These are phyloP conservation scores for Somion occarium DNA, from an alignment of 1,284 basidiomycete species.

Conservation along the genomic window DNA sequence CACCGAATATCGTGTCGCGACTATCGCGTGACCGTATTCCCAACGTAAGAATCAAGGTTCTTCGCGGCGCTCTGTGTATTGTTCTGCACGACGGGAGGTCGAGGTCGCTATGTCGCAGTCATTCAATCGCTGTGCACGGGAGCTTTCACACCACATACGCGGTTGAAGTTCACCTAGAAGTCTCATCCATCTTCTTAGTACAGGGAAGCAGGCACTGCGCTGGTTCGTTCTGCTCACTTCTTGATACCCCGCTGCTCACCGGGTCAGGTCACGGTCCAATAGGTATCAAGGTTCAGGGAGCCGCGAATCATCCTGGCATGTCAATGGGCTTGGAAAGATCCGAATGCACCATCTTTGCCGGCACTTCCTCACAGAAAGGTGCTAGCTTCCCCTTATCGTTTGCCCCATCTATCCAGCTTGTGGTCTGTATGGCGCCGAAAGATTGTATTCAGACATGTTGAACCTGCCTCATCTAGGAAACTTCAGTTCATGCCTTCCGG, in stretches of 20 bases:
- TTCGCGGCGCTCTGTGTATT: no score
- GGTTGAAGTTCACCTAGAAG: neutral
- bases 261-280: neutral
- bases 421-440: neutral
- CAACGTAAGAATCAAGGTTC: no score
- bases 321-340: neutral
- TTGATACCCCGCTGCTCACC: neutral
- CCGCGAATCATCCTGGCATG: neutral
- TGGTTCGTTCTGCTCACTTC: neutral
- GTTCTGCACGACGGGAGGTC: no score
- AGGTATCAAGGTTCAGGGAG: neutral
- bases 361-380: neutral
- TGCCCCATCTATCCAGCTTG: neutral
- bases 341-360: neutral
- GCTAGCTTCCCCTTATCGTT: neutral
- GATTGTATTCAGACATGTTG: neutral
- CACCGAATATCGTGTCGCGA: no score
- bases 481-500: neutral
- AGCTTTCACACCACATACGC: neutral
- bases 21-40: no score
- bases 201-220: neutral
- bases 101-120: neutral
- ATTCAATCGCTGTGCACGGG: no score
- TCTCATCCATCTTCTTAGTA: constrained; percentile 1
- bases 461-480: neutral